phyloP scores from a whole-genome alignment of 192 early-diverging fungal species.

The Coemansia guatemalensis region DNA sequence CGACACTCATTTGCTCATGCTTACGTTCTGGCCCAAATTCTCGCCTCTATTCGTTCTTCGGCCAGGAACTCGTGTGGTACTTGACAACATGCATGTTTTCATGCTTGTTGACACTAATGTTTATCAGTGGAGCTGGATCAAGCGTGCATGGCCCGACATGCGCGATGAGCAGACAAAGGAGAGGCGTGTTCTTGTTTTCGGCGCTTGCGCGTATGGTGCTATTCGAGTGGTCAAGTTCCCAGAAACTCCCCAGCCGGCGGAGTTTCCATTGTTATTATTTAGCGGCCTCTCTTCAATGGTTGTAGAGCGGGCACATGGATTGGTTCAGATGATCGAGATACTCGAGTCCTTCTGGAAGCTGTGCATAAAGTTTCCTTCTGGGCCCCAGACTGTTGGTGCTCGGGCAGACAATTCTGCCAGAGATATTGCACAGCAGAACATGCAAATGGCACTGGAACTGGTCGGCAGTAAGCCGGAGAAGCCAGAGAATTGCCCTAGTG shows the following conservation, averaged over 20 bases:
- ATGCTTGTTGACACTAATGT: slow-evolving; percentile 24
- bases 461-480: not conserved
- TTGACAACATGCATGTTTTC: slow-evolving; percentile 38
- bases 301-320: slow-evolving; percentile 7
- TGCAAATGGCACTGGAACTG: slow-evolving; percentile 21
- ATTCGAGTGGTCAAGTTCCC: slow-evolving; percentile 30
- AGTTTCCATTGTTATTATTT: slow-evolving; percentile 5
- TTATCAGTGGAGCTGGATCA: slow-evolving; percentile 44
- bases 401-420: not conserved
- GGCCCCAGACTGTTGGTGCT: not conserved
- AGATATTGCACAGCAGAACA: not conserved
- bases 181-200: slow-evolving; percentile 25
- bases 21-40: slow-evolving; percentile 37
- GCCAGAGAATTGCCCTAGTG: not conserved
- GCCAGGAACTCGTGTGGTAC: slow-evolving; percentile 29
- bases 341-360: slow-evolving; percentile 39
- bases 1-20: slow-evolving; percentile 28
- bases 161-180: not conserved
- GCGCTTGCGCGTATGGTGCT: slow-evolving; percentile 37
- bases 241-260: not conserved
- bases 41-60: slow-evolving; percentile 30
- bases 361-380: slow-evolving; percentile 27
- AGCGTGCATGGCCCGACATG: slow-evolving; percentile 2
- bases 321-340: slow-evolving; percentile 36
- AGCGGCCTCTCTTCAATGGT: slow-evolving; percentile 4